Base-by-base conservation (phyloP, 495 filamentous ascomycete genomes). In the Pyrenula aspistea region DNA sequence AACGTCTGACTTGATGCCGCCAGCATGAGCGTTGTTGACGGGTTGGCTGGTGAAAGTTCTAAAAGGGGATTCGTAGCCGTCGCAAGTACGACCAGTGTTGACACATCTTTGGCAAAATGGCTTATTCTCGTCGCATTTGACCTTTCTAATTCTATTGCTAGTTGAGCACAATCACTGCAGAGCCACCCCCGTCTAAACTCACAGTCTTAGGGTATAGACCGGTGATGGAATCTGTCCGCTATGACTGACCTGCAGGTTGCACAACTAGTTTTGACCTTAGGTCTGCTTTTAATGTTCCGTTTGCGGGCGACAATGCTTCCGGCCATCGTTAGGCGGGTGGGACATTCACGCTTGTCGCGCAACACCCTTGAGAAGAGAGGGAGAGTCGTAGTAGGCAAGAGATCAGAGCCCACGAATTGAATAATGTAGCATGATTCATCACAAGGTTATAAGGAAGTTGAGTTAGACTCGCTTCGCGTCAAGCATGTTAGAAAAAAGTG, bases 201-300 rank as follows among this genome's bases (percentile, higher is more conserved):
- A 47, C 36, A 54, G 53, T 31, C 54, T 21, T 20, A n/a, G 22
- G 56, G 49, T 57, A 22, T 47, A 51, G 19, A 24, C 31, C 31
- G 49, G 24, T 25, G 52, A 58, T 55, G 15, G 24, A 24, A 60
- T 61, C 59, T 58, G 60, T 59, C 24, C 57, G 57, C 49, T 56
- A 56, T 62, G 53, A 68, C 67, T 65, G 56, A 70, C 68, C 65
- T 70, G 62, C 68, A 70, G 53, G 68, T 70, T 62, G 55, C 53
- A 63, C 68, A 70, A 59, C 68, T 66, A 56, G 65, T 68, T 62
- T 67, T 67, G 62, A 68, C 63, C 63, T 67, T 70, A 25, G 64
- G 58, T 24, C 15, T 58, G 49, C 59, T 51, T 58, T 61, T 51
- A 56, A 63, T 63, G 57, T 60, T 65, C 60, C 64, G 60, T 59